Base-by-base conservation (phyloP, 345 rosid species). In the Populus nigra region DNA sequence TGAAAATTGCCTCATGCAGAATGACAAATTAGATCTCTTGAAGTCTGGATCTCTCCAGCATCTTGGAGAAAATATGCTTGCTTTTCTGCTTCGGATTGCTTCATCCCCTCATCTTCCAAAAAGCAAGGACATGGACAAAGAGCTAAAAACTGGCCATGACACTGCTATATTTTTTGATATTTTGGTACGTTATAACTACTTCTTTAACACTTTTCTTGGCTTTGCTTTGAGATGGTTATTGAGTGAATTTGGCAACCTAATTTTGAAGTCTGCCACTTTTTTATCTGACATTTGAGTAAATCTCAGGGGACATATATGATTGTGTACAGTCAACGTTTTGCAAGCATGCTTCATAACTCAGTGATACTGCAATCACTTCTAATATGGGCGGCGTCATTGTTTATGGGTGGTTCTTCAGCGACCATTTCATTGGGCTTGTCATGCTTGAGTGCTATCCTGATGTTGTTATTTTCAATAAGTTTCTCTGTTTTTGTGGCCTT, bases 41-140 rank as follows among this genome's bases (percentile, higher is more conserved):
- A 91, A 93, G 83, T 78, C 93, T 43, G 99, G 99, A 77, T 93
- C 99, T 29, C 97, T 96, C 74, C 99, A 96, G 86, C 98, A 96
- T 89, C 91, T 89, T 74, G 98, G 99, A 73, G 99, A 96, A 84
- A 93, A 96, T 81, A 87, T 93, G 93, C 99, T 96, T 78, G 89
- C 96, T 76, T 96, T 93, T 86, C 92, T 96, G 65, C 85, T 91
- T 76, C 93, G 86, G 45, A 80, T 81, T 85, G 96, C 84, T 78
- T 65, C 97, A 78, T 88, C 92, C 59, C 69, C 91, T 79, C 84
- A 86, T 72, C 86, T 92, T 71, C 84, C 92, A 43, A 78, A 81
- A 84, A 82, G 55, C 71, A 82, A 83, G 65, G 73, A 81, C 70
- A 33, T 38, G 57, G 85, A 72, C 73, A 87, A 78, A 43, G 88